Percentiles rank a stretch among this genome's conserved stretches.
phyloP scores from a whole-genome alignment of 768 basidiomycete species.

The Mycena latifolia region DNA sequence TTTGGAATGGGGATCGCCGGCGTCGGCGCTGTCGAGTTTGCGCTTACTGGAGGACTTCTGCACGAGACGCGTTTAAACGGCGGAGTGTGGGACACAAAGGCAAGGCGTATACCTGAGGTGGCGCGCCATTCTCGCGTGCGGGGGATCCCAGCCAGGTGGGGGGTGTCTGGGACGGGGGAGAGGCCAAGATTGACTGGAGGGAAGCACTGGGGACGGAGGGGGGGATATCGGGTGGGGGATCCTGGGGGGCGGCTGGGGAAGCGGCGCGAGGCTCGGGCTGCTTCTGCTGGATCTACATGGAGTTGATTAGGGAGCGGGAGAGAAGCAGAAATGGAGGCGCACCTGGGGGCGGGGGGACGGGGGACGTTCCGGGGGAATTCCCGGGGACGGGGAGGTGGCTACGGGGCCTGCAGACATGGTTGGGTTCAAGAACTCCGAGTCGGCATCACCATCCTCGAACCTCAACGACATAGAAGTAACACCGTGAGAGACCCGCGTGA shows the following conservation, averaged over 20 bases:
- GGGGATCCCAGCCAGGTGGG: constrained; percentile 49
- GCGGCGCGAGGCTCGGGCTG: constrained; percentile 13
- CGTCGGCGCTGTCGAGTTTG: constrained; percentile 76
- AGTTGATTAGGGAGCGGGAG: neutral
- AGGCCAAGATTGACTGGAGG: constrained; percentile 64
- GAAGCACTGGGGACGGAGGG: constrained; percentile 22
- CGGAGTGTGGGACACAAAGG: constrained; percentile 18
- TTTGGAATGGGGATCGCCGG: constrained; percentile 79
- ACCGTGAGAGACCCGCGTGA: too few species aligned
- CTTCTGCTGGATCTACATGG: constrained; percentile 18
- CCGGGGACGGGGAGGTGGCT: neutral
- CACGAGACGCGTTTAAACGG: constrained; percentile 23
- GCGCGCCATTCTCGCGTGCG: constrained; percentile 44
- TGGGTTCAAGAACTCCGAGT: neutral
- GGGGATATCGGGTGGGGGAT: constrained; percentile 11
- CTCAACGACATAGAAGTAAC: too few species aligned
- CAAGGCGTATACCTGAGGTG: constrained; percentile 53
- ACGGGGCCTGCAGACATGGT: neutral
- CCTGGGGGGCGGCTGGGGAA: constrained; percentile 11
- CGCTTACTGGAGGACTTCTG: constrained; percentile 72
- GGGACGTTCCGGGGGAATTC: neutral
- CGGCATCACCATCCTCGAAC: neutral
- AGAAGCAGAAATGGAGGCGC: constrained; percentile 1
- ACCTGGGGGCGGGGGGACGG: constrained; percentile 23
- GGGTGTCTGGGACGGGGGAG: constrained; percentile 59